Evolutionary conservation across 2,329 filamentous ascomycete genomes (phyloP), one percentile per base, ranked within the genome.

Genomic region (Nigrograna mackinnonii): DNA sequence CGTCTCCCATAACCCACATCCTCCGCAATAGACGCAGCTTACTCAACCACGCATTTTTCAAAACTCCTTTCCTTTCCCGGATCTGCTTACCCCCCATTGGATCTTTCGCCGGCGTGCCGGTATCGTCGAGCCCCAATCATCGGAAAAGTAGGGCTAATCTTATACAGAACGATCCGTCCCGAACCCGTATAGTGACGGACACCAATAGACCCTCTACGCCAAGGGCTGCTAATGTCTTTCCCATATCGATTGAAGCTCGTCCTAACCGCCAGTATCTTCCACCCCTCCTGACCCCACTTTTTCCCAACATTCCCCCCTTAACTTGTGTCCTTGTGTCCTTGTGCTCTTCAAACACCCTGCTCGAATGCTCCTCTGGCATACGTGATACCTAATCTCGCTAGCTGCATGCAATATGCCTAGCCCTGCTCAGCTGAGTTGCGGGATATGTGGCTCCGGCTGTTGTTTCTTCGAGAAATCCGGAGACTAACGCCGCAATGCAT

Each of bases 151-250:
- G n/a, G n/a, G n/a, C n/a, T n/a, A n/a, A n/a, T n/a, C n/a, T n/a
- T n/a, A n/a, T n/a, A n/a, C n/a, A n/a, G n/a, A n/a, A n/a, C n/a
- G n/a, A n/a, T n/a, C n/a, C n/a, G n/a, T n/a, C n/a, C n/a, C n/a
- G n/a, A n/a, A n/a, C n/a, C n/a, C n/a, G n/a, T n/a, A n/a, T n/a
- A n/a, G n/a, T n/a, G n/a, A n/a, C n/a, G n/a, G n/a, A n/a, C n/a
- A n/a, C n/a, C n/a, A n/a, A n/a, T n/a, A n/a, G n/a, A n/a, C 57
- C 43, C 44, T 55, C 49, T 52, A 38, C 37, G 58, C 57, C 57
- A 63, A 63, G 57, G 38, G 21, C 44, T 46, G 48, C 47, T 55
- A 54, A 47, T 37, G 37, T 40, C 43, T 44, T 7, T 32, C 47
- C n/a, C 44, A 44, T 51, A 46, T 44, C 36, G 42, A 21, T 43